Base-by-base conservation (phyloP, 2,329 filamentous ascomycete genomes). In the Cyanodermella asteris region DNA sequence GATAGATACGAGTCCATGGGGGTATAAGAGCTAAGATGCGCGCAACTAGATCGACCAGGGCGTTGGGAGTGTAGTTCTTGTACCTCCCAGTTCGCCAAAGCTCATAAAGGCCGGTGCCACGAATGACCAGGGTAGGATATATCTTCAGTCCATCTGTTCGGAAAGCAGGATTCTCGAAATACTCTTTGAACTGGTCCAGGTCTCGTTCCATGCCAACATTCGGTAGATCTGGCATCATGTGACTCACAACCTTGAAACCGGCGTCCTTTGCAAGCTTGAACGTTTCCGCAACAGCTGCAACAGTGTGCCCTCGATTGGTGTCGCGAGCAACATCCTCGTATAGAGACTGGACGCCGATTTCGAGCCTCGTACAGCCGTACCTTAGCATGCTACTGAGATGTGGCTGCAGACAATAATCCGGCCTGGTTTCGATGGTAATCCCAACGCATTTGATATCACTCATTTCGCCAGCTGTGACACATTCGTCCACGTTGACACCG, bases 151-250 rank as follows among this genome's bases (percentile, higher is more conserved):
- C 87, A 43, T 97, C 87, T 2, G 90, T 97, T 31, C 87, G 66
- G 56, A 97, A 97, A 20, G 71, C 80, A 1, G 87, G 87, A 45
- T 81, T 94, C 44, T 91, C 81, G 40, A 97, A 97, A 47, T 97
- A 97, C 45, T 97, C 90, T 34, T 78, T 66, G 50, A 97, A 97
- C 39, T 97, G 87, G 42, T 91, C 82, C 21, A 97, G 59, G 44
- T 97, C 87, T 39, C 87, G 73, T 51, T 97, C 90, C 76, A 94
- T 91, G 28, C 87, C 87, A 3, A 97, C 87, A 40, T 97, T 97
- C 4, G 87, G 87, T 23, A 97, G 53, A 45, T 97, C 87, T 2
- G 87, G 87, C 87, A 97, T 97, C 87, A 97, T 97, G 52, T 97
- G 87, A 36, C 78, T 91, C 33, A 97, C 87, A 1, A 97, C 87